These are phyloP conservation scores for Hypericum perforatum DNA, from an alignment of 345 rosid species.

Conservation along the genomic window DNA sequence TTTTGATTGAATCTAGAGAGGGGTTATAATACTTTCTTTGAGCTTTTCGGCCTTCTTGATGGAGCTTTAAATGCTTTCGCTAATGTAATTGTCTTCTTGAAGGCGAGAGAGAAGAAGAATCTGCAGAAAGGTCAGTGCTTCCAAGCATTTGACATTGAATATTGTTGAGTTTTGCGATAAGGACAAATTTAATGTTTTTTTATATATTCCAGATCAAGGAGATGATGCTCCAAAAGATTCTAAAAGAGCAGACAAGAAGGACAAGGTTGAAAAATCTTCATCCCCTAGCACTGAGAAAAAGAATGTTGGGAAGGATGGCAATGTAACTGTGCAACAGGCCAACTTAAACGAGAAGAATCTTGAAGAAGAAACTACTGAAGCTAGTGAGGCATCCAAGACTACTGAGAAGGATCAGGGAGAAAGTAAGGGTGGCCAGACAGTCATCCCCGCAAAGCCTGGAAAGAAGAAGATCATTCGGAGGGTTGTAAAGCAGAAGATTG, in stretches of 20 bases:
- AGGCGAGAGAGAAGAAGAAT: conserved; percentile 41
- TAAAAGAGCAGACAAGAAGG: conserved; percentile 26
- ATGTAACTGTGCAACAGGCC: conserved; percentile 17
- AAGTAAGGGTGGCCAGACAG: conserved; percentile 26
- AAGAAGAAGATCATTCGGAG: conserved; percentile 73
- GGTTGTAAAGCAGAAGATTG: conserved; percentile 55
- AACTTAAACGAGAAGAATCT: conserved; percentile 22
- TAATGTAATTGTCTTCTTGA: conserved; percentile 20
- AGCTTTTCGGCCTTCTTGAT: background rate
- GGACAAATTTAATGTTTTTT: too few species aligned
- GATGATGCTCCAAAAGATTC: conserved; percentile 28
- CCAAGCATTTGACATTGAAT: conserved; percentile 2
- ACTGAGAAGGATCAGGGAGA: conserved; percentile 32
- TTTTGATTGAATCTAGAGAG: too few species aligned
- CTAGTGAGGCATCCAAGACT: conserved; percentile 22
- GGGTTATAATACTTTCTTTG: too few species aligned
- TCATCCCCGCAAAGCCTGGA: conserved; percentile 39
- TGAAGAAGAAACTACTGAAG: conserved; percentile 25
- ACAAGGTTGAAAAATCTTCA: conserved; percentile 23
- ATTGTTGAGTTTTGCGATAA: background rate
- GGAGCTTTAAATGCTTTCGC: conserved; percentile 3
- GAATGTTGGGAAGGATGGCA: conserved; percentile 23
- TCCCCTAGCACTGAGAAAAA: conserved; percentile 25
- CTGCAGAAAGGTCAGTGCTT: conserved; percentile 39
- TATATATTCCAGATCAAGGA: conserved; percentile 26